phyloP scores from a whole-genome alignment of 192 early-diverging fungal species.

The Chytriomyces hyalinus region DNA sequence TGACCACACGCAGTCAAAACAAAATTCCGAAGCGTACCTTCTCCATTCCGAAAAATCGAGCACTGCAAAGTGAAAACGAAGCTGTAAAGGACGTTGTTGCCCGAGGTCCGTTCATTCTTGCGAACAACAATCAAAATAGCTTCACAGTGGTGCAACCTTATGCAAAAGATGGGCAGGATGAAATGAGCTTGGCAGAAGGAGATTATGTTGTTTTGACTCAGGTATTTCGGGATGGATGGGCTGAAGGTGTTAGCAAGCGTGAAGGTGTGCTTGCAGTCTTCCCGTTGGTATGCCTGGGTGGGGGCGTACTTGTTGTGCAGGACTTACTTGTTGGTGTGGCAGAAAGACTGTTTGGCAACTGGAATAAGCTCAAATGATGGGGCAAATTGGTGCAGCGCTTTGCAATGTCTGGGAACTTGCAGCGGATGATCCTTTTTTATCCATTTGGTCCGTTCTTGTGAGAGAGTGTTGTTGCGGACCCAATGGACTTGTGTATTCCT shows the following conservation, averaged over 20 bases:
- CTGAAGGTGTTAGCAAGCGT: constrained; percentile 43
- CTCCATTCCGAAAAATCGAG: constrained; percentile 20
- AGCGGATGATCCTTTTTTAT: too few species aligned
- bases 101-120: constrained; percentile 28
- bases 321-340: too few species aligned
- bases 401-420: background rate
- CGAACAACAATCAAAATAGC: constrained; percentile 36
- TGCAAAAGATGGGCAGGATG: constrained; percentile 36
- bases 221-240: constrained; percentile 50
- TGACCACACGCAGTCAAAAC: constrained; percentile 17
- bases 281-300: constrained; percentile 48
- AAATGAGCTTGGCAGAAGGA: constrained; percentile 37
- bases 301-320: constrained; percentile 42
- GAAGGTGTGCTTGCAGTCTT: constrained; percentile 49
- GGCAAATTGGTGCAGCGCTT: background rate
- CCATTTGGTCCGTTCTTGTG: too few species aligned
- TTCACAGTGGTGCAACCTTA: constrained; percentile 42
- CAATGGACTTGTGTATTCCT: too few species aligned
- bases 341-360: too few species aligned
- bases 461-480: too few species aligned
- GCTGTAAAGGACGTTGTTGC: constrained; percentile 14
- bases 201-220: constrained; percentile 29
- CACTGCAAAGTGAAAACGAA: constrained; percentile 15
- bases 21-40: constrained; percentile 29
- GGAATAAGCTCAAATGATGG: too few species aligned